Evolutionary conservation across 352 stramenopile species (phyloP), one percentile per base, ranked within the genome.

Genomic region (Phytophthora uliginosa): DNA sequence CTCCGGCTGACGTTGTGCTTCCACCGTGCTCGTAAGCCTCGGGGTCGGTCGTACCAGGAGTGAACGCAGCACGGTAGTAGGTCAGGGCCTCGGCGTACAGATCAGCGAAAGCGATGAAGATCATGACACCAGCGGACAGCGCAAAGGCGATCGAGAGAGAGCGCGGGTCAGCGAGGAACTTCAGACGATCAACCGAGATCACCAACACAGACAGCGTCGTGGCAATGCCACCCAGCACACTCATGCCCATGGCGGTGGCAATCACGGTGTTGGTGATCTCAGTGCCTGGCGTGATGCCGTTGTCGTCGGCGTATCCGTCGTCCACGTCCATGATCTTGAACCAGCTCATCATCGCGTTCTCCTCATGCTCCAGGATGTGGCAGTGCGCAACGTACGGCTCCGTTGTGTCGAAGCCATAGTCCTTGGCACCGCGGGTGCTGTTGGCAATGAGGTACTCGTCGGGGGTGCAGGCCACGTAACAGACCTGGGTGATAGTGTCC

Each of bases 311-410:
- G 36, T 76, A 78, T 9, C 70, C 74, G 36, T 81, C 70, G 51
- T 92, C 85, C 12, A 58, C 63, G 36, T 88, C 81, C 59, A 76
- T 83, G 55, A 92, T 64, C 56, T 89, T 80, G 78, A 95, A 95
- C 73, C 79, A 92, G 17, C 75, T 83, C 85, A 93, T 93, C 87
- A 95, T 95, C 24, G 64, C 42, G 66, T 95, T 95, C 50, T 93
- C 88, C 63, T 92, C 88, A 60, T 95, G 88, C 64, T 95, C 88
- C 18, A 95, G 54, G 28, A 93, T 91, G 73, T 95, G 88, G 52
- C 88, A 95, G 45, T 95, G 88, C 2, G 86, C 88, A 12, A 95
- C 74, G 63, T 95, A 95, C 47, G 84, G 85, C 24, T 92, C 82
- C 1, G 73, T 83, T 15, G 85, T 93, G 71, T 93, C 82, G 59